Base-by-base conservation (phyloP, 2,329 filamentous ascomycete species). In the Fusarium sp. region DNA sequence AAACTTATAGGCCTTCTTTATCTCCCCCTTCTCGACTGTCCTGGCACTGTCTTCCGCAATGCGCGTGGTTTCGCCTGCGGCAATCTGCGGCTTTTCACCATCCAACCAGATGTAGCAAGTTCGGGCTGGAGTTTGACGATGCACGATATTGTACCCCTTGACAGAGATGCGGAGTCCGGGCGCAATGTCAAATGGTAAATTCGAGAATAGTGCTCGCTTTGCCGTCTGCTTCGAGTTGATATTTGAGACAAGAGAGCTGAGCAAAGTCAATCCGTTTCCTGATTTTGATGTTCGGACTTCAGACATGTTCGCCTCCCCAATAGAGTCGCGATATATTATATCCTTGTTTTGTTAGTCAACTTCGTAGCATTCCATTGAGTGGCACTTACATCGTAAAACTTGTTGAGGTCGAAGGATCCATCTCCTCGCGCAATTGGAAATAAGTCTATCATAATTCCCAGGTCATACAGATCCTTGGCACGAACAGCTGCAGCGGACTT, bases 1-100 rank as follows among this genome's bases (percentile, higher is more conserved):
- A 77, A 98, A 98, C 75, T 96, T 98, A 84, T 96, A 99, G 0
- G 95, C 96, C 80, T 96, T 98, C 63, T 92, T 92, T 22, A 97
- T 88, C 75, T 98, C 94, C 5, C 82, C 83, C 73, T 95, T 95
- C 68, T 97, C 91, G 1, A 98, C 89, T 0, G 89, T 89, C 40
- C 90, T 87, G 4, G 91, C 88, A 20, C 90, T 94, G 73, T 97
- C 93, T 66, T 94, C 92, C 6, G 93, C 91, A 59, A 95, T 86
- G 60, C 90, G 89, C 2, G 89, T 90, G 1, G 93, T 96, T 73
- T 91, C 88, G 2, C 92, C 90, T 15, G 88, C 85, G 2, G 89
- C 95, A 60, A 98, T 91, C 77, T 97, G 92, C 1, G 93, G 88
- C 69, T 89, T 90, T 76, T 98, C 95, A n/a, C 92, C 93, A 24